Evolutionary conservation across 805 yeast genomes (phyloP), one percentile per base, ranked within the genome.

Genomic region (Candida nemodendra): DNA sequence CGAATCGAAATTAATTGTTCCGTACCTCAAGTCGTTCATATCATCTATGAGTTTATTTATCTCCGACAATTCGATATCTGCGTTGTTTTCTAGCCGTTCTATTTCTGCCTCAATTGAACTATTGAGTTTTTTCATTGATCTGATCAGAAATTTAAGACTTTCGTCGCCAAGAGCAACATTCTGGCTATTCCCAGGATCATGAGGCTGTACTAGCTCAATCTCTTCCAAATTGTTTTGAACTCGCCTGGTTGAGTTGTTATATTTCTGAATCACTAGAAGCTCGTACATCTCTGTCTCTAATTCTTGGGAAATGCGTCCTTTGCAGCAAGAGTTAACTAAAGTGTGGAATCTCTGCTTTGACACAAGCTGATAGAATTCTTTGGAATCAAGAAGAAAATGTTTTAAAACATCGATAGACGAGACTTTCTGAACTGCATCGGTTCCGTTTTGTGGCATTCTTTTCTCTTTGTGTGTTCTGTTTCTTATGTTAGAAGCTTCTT

Each of bases 11-110:
- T 50, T 47, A 24, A 45, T 41, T 15, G 50, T 44, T 1, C 62
- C 53, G 44, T 52, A 51, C 39, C 55, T 39, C 18, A 66, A 36
- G 22, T 61, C 68, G 36, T 55, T 54, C 26, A 65, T 41, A 9
- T 47, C 45, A 16, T 56, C 57, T 2, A 65, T 53, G 11, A 61
- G 39, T 9, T 54, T 50, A 21, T 42, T 45, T 14, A 62, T 45
- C 3, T 50, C 51, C 3, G 34, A 29, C 14, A 59, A 33, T 31
- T 45, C 49, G 9, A 27, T 16, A 4, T 36, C 41, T 4, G 53
- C 33, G 15, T 48, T 25, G 5, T 21, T 23, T 32, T 64, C 57
- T 1, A 59, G 23, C 4, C 30, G 21, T 3, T 37, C 27, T 4
- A 50, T 36, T 23, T 65, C 66, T 0, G 43, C 31, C 4, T 50